Conservation (phyloP, 2,329 filamentous ascomycete genomes). For the Fusarium dimerum region DNA sequence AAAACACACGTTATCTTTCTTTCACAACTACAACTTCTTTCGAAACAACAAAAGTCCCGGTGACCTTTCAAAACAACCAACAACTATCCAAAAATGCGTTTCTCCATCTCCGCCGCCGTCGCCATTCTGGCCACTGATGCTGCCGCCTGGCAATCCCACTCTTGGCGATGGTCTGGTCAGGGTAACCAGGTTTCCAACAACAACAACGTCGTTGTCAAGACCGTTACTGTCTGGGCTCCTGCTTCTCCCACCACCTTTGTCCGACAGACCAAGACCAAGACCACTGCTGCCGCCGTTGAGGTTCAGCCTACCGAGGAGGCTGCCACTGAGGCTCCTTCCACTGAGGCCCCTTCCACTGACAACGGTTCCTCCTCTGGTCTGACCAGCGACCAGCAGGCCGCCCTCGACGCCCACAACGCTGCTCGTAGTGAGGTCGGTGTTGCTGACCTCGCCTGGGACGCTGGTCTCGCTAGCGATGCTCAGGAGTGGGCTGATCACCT, state of each 20-base stretch:
- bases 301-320: conserved; percentile 3
- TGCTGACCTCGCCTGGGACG: conserved; percentile 21
- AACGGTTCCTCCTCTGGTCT: conserved; percentile 10
- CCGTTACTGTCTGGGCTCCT: conserved; percentile 11
- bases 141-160: conserved; percentile 12
- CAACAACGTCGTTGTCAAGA: conserved; percentile 12
- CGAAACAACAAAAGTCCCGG: conserved; percentile 12
- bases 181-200: conserved; percentile 8
- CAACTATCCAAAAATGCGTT: conserved; percentile 22
- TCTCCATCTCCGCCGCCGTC: conserved; percentile 13
- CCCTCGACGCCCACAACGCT: conserved; percentile 27
- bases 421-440: conserved; percentile 25
- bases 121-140: conserved; percentile 19
- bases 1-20: not conserved
- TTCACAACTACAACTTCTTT: not conserved
- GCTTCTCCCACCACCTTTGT: not conserved
- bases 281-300: conserved; percentile 1
- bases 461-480: conserved; percentile 19
- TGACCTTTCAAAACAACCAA: conserved; percentile 13
- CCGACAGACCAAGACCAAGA: not conserved
- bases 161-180: too few relatives aligned
- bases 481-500: conserved; percentile 27
- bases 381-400: conserved; percentile 19
- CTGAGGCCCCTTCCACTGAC: conserved; percentile 2
- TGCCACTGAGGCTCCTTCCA: conserved; percentile 3